Evolutionary conservation across 1,284 basidiomycete species (phyloP), one percentile per base, ranked within the genome.

Genomic region (Heterobasidion occidentale): DNA sequence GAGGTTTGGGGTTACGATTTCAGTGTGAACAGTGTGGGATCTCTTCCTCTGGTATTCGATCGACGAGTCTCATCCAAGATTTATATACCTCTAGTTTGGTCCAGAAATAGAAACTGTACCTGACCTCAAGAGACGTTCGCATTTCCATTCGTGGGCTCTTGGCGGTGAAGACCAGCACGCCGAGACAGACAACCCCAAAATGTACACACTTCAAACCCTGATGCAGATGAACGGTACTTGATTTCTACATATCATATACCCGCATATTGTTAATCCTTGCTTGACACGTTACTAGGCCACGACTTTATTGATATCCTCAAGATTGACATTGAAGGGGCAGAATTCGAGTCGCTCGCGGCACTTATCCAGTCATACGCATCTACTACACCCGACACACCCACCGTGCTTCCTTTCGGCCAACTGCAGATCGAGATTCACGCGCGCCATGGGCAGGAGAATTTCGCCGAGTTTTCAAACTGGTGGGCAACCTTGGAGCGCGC

Each of bases 1-100:
- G 63, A 79, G 54, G 62, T 75, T 15, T 81, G 72, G 64, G 79
- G 80, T 38, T 81, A 81, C 61, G 79, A 80, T 62, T 80, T 77
- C 61, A 77, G 74, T 50, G 78, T 80, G 34, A 59, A 62, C 46
- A 33, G 27, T 11, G 46, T 48, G 27, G 4, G 27, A 9, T 15
- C 6, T 33, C 3, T 48, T 48, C 19, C 6, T 11, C 4, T 33
- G 17, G 4, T 48, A 4, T 11, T 5, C 19, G 2, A 42, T 11
- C 38, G 7, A n/a, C 38, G 38, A 12, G 12, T 42, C 38, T 42
- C 12, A 42, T 42, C 38, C 38, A 27, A 27, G 4, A 27, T 6
- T 42, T n/a, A 8, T n/a, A 7, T 42, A n/a, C 38, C 11, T 42
- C 15, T 48, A 48, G 46, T 48, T 48, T 7, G 46, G 46, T 20